Conservation (phyloP, 2,329 filamentous ascomycete species). For the Trichoderma hamatum region DNA sequence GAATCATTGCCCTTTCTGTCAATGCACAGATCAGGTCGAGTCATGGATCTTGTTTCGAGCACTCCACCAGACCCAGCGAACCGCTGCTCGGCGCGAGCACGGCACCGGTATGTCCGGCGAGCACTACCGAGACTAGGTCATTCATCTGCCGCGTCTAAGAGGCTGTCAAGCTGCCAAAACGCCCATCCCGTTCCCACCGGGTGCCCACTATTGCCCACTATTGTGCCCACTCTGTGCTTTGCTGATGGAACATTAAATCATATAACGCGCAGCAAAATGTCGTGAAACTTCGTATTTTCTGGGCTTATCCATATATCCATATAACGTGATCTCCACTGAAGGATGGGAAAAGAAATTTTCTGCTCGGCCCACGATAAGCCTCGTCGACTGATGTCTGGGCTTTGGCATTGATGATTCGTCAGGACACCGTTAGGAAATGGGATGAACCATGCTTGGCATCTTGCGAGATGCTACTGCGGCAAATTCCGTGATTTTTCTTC, state of each 20-base stretch:
- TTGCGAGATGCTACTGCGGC: background rate
- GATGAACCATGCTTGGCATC: background rate
- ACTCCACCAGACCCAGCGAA: slow-evolving; percentile 4
- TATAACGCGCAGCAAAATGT: background rate
- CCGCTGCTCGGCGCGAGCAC: background rate
- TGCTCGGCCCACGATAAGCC: slow-evolving; percentile 18
- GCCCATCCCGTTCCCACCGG: slow-evolving; percentile 13
- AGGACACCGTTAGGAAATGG: background rate
- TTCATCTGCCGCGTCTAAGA: slow-evolving; percentile 21
- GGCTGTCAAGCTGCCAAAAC: slow-evolving; percentile 11
- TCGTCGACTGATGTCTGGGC: slow-evolving; percentile 3
- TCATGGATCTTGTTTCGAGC: slow-evolving; percentile 18
- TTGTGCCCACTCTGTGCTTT: slow-evolving; percentile 8
- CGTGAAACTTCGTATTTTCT: background rate
- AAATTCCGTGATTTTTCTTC: background rate
- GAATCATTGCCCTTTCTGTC: slow-evolving; percentile 2
- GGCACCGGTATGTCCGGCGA: slow-evolving; percentile 18
- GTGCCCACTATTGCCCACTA: slow-evolving; percentile 12
- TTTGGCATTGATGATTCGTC: background rate
- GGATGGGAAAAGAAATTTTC: slow-evolving; percentile 6
- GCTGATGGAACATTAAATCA: background rate
- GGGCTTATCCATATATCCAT: background rate
- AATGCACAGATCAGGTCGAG: slow-evolving; percentile 17
- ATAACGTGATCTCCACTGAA: slow-evolving; percentile 17
- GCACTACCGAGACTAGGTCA: background rate